A percentile compares a stretch with the other conserved stretches of the same genome.
These are phyloP conservation scores for Fremontodendron californicum DNA, from an alignment of 345 rosid genomes.

Conservation along the genomic window DNA sequence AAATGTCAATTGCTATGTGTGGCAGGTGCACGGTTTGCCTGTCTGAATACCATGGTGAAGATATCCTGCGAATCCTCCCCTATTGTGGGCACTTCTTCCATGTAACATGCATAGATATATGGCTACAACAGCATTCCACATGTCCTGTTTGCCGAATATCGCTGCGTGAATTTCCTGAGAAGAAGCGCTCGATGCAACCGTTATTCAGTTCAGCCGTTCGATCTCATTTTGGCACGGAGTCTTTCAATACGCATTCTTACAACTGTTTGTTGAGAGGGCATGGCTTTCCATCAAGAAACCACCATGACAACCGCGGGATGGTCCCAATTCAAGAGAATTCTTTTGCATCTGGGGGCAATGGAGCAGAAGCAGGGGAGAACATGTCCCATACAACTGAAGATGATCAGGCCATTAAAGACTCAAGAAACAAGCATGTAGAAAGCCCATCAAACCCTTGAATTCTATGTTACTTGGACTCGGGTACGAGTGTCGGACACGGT, in stretches of 20 bases:
- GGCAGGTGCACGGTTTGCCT: constrained; percentile 75
- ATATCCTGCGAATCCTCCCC: constrained; percentile 67
- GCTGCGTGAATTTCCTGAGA: constrained; percentile 47
- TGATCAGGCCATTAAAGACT: constrained; percentile 28
- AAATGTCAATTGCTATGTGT: neutral
- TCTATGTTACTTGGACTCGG: too few species aligned
- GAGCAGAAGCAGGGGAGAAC: constrained; percentile 30
- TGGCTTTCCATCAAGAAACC: constrained; percentile 29
- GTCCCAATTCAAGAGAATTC: constrained; percentile 35
- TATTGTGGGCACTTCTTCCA: constrained; percentile 76
- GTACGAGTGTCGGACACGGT: too few species aligned
- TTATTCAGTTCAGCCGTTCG: constrained; percentile 61
- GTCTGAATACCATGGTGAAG: constrained; percentile 55
- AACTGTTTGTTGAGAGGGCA: constrained; percentile 35
- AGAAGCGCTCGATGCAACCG: constrained; percentile 55
- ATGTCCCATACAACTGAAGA: constrained; percentile 21
- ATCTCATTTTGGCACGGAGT: constrained; percentile 30
- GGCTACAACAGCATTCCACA: constrained; percentile 73
- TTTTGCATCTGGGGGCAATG: constrained; percentile 18
- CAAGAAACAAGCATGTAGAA: constrained; percentile 35
- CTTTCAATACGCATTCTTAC: constrained; percentile 33
- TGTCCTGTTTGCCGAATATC: constrained; percentile 80
- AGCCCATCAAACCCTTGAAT: constrained; percentile 50
- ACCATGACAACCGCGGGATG: constrained; percentile 18
- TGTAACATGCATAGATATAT: constrained; percentile 62